Evolutionary conservation across 169 alveolate genomes (phyloP).

Genomic region (Eimeria tenella): DNA sequence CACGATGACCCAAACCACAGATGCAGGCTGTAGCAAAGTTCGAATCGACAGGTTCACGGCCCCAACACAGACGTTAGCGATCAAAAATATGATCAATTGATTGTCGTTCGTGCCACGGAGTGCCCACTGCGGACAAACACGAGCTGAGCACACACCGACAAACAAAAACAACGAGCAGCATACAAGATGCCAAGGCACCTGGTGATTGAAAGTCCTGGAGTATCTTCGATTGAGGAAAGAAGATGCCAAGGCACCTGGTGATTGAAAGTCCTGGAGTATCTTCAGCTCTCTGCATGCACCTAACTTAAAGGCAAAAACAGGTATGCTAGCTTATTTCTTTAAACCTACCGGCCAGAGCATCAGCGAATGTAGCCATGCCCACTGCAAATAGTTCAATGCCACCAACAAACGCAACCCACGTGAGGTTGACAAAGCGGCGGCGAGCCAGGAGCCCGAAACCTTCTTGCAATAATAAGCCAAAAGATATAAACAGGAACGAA

Average conservation of each 20-base stretch:
- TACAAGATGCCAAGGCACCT: neutral
- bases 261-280: neutral
- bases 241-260: neutral
- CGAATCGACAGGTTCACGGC: conserved; percentile 45
- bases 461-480: conserved; percentile 48
- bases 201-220: neutral
- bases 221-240: neutral
- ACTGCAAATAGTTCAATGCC: conserved; percentile 70
- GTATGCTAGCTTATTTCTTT: too few species aligned
- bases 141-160: conserved; percentile 52
- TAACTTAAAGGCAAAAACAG: too few species aligned
- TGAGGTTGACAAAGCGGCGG: conserved; percentile 64
- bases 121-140: conserved; percentile 47
- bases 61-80: conserved; percentile 61
- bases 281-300: neutral
- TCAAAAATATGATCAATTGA: conserved; percentile 45
- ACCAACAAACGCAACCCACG: conserved; percentile 66
- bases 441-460: conserved; percentile 35
- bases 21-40: conserved; percentile 55
- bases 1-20: conserved; percentile 28
- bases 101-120: conserved; percentile 62
- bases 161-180: neutral
- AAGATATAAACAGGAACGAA: conserved; percentile 30
- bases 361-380: conserved; percentile 10
- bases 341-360: conserved; percentile 60